Evolutionary conservation across 1,284 basidiomycete genomes (phyloP).

Genomic region (Meripilus lineatus): DNA sequence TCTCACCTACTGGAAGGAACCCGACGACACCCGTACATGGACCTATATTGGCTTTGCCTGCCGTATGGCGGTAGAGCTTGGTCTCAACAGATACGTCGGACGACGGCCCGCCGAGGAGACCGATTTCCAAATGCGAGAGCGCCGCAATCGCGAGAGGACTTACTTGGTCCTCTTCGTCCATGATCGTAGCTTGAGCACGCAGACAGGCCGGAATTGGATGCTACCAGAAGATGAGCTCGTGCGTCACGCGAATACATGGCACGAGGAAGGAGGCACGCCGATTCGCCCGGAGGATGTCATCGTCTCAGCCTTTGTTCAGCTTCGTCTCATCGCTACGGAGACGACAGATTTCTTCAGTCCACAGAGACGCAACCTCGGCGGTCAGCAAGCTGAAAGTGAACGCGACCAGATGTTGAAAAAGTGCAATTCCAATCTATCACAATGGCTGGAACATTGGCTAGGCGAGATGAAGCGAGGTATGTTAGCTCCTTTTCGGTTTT

Average conservation of each 20-base stretch:
- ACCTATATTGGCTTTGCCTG: slow-evolving; percentile 83
- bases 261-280: slow-evolving; percentile 48
- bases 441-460: slow-evolving; percentile 68
- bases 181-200: slow-evolving; percentile 76
- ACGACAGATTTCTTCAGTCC: slow-evolving; percentile 63
- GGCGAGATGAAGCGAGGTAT: slow-evolving; percentile 65
- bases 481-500: slow-evolving; percentile 12
- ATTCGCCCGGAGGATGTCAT: slow-evolving; percentile 76
- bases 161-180: slow-evolving; percentile 81
- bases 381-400: slow-evolving; percentile 54
- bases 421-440: slow-evolving; percentile 63
- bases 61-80: slow-evolving; percentile 79
- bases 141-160: slow-evolving; percentile 77
- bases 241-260: slow-evolving; percentile 62
- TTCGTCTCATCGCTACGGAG: slow-evolving; percentile 74
- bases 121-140: slow-evolving; percentile 59
- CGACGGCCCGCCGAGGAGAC: slow-evolving; percentile 53
- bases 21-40: slow-evolving; percentile 78
- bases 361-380: slow-evolving; percentile 42
- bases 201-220: slow-evolving; percentile 82
- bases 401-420: slow-evolving; percentile 65
- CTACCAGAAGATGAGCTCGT: slow-evolving; percentile 76
- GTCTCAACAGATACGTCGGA: slow-evolving; percentile 62
- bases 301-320: slow-evolving; percentile 66
- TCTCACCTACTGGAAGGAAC: slow-evolving; percentile 84